phyloP scores from a whole-genome alignment of 2,329 filamentous ascomycete species.

The Stagonosporopsis vannaccii region DNA sequence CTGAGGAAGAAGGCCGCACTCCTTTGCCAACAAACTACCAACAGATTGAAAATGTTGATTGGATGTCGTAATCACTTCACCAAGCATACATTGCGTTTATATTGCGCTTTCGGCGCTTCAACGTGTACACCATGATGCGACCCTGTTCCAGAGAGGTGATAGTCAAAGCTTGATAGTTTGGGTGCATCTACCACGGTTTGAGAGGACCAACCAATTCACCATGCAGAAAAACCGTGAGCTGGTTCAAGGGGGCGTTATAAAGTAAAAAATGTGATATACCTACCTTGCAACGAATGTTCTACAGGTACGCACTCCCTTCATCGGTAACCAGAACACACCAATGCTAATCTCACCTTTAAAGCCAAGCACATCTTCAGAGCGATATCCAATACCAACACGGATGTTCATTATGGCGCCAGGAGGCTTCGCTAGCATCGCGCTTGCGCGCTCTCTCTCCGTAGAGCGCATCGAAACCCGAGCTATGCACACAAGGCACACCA shows the following conservation, averaged over 20 bases:
- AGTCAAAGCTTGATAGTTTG: not conserved
- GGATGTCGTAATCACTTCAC: no score
- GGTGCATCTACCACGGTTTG: not conserved
- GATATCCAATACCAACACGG: not conserved
- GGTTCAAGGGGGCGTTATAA: not conserved
- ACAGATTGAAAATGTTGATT: no score
- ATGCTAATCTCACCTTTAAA: no score
- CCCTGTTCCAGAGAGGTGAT: not conserved
- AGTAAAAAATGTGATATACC: no score
- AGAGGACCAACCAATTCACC: not conserved
- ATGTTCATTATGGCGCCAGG: not conserved
- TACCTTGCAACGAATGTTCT: not conserved
- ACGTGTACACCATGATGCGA: not conserved
- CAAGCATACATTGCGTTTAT: no score
- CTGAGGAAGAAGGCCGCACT: no score
- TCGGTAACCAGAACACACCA: not conserved
- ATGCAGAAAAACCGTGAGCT: not conserved
- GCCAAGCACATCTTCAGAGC: no score
- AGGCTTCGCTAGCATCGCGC: conserved; percentile 1
- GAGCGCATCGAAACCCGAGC: not conserved
- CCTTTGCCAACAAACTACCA: not conserved
- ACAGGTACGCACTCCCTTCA: not conserved
- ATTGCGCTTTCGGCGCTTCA: not conserved
- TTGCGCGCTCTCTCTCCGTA: not conserved
- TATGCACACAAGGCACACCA: not conserved